Evolutionary conservation across 176 grass and related monocot genomes (phyloP), one percentile per base, ranked within the genome.

Genomic region (Triticum monococcum): DNA sequence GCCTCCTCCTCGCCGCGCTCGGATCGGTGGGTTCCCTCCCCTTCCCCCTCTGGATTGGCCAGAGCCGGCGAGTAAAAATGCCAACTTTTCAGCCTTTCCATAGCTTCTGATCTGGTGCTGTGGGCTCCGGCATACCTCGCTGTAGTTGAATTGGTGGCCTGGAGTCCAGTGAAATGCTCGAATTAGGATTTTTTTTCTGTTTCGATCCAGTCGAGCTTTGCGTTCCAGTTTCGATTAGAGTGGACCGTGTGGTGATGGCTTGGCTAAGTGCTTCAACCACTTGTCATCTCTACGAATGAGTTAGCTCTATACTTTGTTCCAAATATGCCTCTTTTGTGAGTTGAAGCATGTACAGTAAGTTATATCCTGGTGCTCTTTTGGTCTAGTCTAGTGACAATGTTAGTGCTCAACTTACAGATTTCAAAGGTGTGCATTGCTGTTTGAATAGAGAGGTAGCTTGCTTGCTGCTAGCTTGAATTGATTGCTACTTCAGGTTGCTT

Each of bases 1-100:
- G 85, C 89, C 2, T 70, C 90, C 2, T 95, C 91, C 60, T 95
- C 93, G 64, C 93, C 93, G 33, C 93, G 78, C 16, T 82, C 88
- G 81, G 93, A 95, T 92, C 83, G 93, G 93, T 95, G 89, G 69
- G 84, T 83, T 61, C 32, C 31, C 20, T 59, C 18, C 54, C 20
- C 54, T 22, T 5, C 48, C 48, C 40, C 12, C 41, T 77, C 32
- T 52, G 59, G 67, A 83, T 63, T 81, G 62, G 37, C 20, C 69
- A 62, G 78, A 90, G 63, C 46, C 40, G 43, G 10, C 2, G 37
- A 80, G 12, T 88, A 81, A 77, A 84, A 85, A 81, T 85, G 81
- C 22, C 23, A 41, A 75, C 6, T 85, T 56, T 81, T 65, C 6
- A 52, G 68, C 57, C 72, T 50, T 62, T 5, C 37, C 43, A 13